A percentile compares a stretch with the other conserved stretches of the same genome.
Evolutionary conservation across 1,284 basidiomycete genomes (phyloP).

Genomic region (Leucoagaricus sp.): DNA sequence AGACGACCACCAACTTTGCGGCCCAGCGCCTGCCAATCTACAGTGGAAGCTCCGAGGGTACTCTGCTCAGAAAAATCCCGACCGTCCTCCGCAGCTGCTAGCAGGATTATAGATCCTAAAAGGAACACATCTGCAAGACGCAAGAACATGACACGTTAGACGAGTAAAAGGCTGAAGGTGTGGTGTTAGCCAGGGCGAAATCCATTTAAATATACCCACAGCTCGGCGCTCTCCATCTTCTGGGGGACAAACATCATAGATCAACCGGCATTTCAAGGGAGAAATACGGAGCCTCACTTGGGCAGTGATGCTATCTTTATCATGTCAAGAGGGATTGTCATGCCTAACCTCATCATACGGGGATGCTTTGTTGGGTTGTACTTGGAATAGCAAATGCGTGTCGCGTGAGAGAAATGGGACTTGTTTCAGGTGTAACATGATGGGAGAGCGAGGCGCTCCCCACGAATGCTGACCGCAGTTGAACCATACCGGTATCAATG

Average conservation of each 20-base stretch:
- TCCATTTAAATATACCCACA: neutral
- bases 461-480: no score
- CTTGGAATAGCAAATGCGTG: neutral
- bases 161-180: no score
- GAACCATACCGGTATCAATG: no score
- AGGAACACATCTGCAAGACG: neutral
- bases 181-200: no score
- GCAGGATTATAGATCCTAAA: neutral
- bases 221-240: neutral
- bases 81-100: neutral
- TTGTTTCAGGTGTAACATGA: no score
- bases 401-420: neutral
- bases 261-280: neutral
- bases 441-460: no score
- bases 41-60: neutral
- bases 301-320: neutral
- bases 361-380: neutral
- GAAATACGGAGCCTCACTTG: neutral
- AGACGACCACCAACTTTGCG: slow-evolving; percentile 23
- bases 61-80: neutral
- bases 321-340: neutral
- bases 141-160: slow-evolving; percentile 6
- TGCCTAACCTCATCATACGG: neutral
- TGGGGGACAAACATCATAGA: neutral
- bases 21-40: slow-evolving; percentile 24